A percentile compares a stretch with the other conserved stretches of the same genome.
These are phyloP conservation scores for Paratinospora sagittata DNA, from an alignment of 164 flowering plant species.

Conservation along the genomic window DNA sequence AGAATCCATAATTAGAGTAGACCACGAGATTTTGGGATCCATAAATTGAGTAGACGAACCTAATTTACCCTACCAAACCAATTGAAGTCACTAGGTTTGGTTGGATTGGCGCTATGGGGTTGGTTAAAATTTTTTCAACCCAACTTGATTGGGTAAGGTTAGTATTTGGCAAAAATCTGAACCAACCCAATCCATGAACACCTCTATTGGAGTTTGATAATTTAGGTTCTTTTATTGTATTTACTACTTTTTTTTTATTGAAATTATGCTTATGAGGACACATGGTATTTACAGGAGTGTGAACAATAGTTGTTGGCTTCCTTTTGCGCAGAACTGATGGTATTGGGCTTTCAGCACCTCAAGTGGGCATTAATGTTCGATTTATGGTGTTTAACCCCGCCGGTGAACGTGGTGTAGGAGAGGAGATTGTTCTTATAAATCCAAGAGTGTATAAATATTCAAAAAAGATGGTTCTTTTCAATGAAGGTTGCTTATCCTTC, in stretches of 20 bases:
- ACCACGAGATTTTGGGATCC: too few relatives aligned
- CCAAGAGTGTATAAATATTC: constrained; percentile 68
- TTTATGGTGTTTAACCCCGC: constrained; percentile 91
- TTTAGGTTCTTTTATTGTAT: too few relatives aligned
- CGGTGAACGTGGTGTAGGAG: constrained; percentile 88
- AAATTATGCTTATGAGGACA: constrained; percentile 11
- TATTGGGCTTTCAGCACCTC: constrained; percentile 97
- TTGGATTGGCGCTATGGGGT: too few relatives aligned
- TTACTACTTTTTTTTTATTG: background rate
- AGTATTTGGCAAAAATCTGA: too few relatives aligned
- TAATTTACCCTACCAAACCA: too few relatives aligned
- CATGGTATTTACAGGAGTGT: constrained; percentile 32
- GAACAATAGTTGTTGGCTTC: constrained; percentile 37
- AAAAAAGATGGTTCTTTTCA: constrained; percentile 45
- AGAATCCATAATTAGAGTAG: too few relatives aligned
- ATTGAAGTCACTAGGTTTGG: too few relatives aligned
- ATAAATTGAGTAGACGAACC: too few relatives aligned
- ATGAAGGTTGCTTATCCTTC: constrained; percentile 96
- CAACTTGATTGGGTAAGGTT: too few relatives aligned
- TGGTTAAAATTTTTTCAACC: too few relatives aligned
- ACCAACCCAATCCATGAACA: too few relatives aligned
- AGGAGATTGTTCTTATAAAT: constrained; percentile 89
- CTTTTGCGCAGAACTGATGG: constrained; percentile 90
- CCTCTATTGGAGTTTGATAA: too few relatives aligned
- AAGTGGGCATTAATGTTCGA: constrained; percentile 89